Percentiles rank a stretch among this genome's conserved stretches.
phyloP scores from a whole-genome alignment of 176 grass and related monocot species.

The Oryza glaberrima region DNA sequence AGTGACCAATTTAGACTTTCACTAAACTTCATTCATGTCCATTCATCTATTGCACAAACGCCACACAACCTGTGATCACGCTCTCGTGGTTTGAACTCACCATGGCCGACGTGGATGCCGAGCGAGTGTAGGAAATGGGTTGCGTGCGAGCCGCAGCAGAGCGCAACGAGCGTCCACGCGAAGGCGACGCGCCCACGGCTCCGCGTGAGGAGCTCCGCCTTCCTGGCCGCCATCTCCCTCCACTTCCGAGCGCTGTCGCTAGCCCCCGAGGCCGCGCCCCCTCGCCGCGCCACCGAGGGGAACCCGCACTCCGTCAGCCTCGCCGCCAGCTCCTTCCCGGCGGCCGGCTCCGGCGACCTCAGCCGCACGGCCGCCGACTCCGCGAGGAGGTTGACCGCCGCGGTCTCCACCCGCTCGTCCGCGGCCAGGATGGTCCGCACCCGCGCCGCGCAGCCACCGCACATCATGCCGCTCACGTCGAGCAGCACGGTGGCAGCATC shows the following conservation, averaged over 20 bases:
- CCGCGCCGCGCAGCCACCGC: constrained; percentile 85
- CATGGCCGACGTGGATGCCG: constrained; percentile 83
- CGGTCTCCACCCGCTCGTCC: constrained; percentile 72
- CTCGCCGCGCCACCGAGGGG: constrained; percentile 57
- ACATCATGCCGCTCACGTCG: constrained; percentile 97
- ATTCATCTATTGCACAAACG: neutral
- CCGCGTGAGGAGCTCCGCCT: constrained; percentile 71
- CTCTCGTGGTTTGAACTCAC: constrained; percentile 44
- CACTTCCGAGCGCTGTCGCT: constrained; percentile 84
- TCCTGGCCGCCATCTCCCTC: constrained; percentile 87
- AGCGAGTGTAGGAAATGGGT: constrained; percentile 85
- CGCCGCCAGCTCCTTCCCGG: constrained; percentile 66
- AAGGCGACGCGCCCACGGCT: constrained; percentile 76
- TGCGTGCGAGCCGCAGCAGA: constrained; percentile 89
- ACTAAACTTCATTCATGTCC: neutral
- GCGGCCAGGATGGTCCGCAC: constrained; percentile 75
- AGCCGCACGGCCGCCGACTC: constrained; percentile 85
- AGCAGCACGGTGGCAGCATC: constrained; percentile 60
- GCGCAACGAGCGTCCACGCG: constrained; percentile 97
- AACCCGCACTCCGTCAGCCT: constrained; percentile 80
- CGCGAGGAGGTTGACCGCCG: constrained; percentile 83
- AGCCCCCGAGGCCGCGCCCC: constrained; percentile 48
- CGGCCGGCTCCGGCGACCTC: constrained; percentile 38
- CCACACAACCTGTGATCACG: neutral
- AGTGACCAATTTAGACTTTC: neutral